Base-by-base conservation (phyloP, 352 stramenopile species). In the Globisporangium abappressorium region DNA sequence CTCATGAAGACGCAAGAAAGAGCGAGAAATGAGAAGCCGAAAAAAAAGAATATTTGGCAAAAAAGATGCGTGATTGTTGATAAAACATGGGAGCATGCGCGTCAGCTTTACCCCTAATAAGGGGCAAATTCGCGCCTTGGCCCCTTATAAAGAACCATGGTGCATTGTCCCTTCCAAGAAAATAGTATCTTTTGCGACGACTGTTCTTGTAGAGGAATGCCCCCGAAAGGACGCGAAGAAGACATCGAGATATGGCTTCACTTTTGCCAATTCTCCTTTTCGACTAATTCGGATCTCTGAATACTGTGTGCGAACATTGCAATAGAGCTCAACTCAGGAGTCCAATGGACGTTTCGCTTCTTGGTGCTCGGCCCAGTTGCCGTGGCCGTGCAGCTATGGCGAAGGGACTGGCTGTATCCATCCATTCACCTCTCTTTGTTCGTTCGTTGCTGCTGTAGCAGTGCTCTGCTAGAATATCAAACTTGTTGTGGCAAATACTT, bases 51-150 rank as follows among this genome's bases (percentile, higher is more conserved):
- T 56, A 5, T 7, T 28, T 28, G 18, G 22, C 18, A 53, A 26
- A 53, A 53, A n/a, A 24, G 43, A 53, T 5, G n/a, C 33, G 22
- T 26, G 47, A 26, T 55, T 55, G 4, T 55, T 11, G 11, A 55
- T 26, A 28, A 55, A 55, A 55, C 47, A 55, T 55, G 47, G 47
- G 47, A 55, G 9, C 47, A 55, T 55, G 47, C 47, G 47, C n/a
- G 12, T 14, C 22, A 53, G 11, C 20, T 30, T 28, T 30, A 28
- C 47, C 47, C 47, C 47, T 28, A 28, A 55, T 55, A 55, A 55
- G 38, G 38, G 3, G 38, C 15, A 46, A 11, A 46, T 46, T 46
- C 18, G 38, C 38, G 12, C 5, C 11, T n/a, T 15, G 15, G n/a
- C 41, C 9, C 46, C 46, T 54, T 54, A 54, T 54, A 54, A 20